These are phyloP conservation scores for Brassica juncea DNA, from an alignment of 345 rosid genomes.

Conservation along the genomic window DNA sequence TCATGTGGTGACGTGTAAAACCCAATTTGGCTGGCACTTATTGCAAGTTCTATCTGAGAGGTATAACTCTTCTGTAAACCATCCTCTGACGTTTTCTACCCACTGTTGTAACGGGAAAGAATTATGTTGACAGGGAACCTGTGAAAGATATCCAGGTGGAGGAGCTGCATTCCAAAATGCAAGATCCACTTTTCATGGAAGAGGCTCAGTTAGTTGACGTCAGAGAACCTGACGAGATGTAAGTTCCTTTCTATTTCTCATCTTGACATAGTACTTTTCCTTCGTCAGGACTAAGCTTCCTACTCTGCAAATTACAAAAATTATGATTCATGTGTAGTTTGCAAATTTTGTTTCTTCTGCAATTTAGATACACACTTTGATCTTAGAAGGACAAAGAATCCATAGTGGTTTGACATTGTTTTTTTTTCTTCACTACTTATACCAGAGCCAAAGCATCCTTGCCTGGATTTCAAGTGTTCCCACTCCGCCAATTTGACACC, in stretches of 20 bases:
- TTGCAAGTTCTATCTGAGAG: constrained; percentile 93
- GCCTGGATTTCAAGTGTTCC: constrained; percentile 78
- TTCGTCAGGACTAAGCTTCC: not conserved
- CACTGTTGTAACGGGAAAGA: not conserved
- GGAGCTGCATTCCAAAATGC: constrained; percentile 71
- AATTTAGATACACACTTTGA: constrained; percentile 18
- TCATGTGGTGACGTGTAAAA: constrained; percentile 75
- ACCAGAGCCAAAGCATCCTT: constrained; percentile 68
- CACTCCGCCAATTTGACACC: constrained; percentile 76
- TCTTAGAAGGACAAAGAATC: not conserved
- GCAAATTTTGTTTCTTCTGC: constrained; percentile 12
- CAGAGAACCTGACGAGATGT: constrained; percentile 94
- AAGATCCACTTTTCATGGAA: constrained; percentile 68
- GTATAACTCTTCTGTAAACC: constrained; percentile 38
- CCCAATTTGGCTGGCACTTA: constrained; percentile 88
- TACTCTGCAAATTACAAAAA: not conserved
- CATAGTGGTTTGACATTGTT: constrained; percentile 6
- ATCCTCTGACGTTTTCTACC: not conserved
- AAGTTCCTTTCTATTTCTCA: constrained; percentile 38
- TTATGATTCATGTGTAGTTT: constrained; percentile 5
- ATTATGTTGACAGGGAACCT: constrained; percentile 27
- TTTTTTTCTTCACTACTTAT: constrained; percentile 7
- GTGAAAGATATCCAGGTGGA: constrained; percentile 59
- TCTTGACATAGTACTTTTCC: not conserved
- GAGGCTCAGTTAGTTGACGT: constrained; percentile 88